Conservation (phyloP, 352 stramenopile genomes). For the Plasmopara halstedii region DNA sequence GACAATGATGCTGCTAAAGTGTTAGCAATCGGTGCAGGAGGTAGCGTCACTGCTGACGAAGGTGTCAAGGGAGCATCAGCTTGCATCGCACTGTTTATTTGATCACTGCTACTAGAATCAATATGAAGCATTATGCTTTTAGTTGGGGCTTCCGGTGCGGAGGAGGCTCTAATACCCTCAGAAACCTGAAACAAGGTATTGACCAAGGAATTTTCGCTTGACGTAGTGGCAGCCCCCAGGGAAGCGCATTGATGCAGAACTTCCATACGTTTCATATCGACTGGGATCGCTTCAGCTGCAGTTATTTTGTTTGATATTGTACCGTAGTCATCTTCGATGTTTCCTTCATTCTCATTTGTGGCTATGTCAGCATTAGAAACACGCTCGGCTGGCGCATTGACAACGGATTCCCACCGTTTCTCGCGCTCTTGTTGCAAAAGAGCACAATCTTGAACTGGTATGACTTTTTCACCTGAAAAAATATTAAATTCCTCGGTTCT, state of each 20-base stretch:
- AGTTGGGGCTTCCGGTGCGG: neutral
- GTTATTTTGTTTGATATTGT: neutral
- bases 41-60: constrained; percentile 3
- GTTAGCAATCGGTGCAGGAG: constrained; percentile 5
- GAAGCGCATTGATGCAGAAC: constrained; percentile 71
- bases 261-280: constrained; percentile 43
- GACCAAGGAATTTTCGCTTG: constrained; percentile 43
- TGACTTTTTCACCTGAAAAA: constrained; percentile 68
- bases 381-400: constrained; percentile 28
- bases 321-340: constrained; percentile 1
- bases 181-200: constrained; percentile 30
- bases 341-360: constrained; percentile 20
- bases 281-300: constrained; percentile 21
- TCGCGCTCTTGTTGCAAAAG: constrained; percentile 55
- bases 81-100: neutral
- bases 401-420: constrained; percentile 54
- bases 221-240: constrained; percentile 31
- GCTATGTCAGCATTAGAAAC: neutral
- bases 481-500: constrained; percentile 37
- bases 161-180: constrained; percentile 6
- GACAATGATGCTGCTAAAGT: neutral
- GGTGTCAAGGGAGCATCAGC: neutral
- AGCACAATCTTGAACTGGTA: constrained; percentile 50
- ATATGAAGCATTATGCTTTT: neutral
- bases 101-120: neutral